phyloP scores from a whole-genome alignment of 2,329 filamentous ascomycete species.

The Neocatenulostroma microsporum region DNA sequence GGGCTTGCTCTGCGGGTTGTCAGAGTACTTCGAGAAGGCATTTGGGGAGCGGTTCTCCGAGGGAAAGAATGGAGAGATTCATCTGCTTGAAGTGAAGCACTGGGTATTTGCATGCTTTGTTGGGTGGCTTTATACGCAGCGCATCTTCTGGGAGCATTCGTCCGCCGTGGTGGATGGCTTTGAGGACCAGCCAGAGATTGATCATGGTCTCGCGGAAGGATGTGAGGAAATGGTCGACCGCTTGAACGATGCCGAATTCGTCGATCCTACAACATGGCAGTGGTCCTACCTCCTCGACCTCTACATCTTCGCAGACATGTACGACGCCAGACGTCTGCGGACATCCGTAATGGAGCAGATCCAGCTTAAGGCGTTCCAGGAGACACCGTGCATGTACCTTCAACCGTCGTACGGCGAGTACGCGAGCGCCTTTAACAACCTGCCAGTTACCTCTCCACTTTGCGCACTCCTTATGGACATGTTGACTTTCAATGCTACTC shows the following conservation, averaged over 20 bases:
- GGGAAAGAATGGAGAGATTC: constrained; percentile 1
- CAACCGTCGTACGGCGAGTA: no score
- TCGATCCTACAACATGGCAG: not conserved
- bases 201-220: no score
- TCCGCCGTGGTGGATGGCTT: no score
- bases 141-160: not conserved
- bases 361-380: not conserved
- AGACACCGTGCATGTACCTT: no score
- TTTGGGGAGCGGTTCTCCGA: constrained; percentile 7
- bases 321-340: not conserved
- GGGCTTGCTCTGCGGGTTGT: constrained; percentile 9
- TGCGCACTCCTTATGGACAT: no score
- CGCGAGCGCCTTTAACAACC: no score
- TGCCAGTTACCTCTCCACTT: no score
- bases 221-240: no score
- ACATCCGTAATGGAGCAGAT: not conserved
- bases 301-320: not conserved
- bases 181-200: no score
- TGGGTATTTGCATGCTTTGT: constrained; percentile 2
- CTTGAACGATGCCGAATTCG: no score
- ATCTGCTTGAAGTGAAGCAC: constrained; percentile 4
- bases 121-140: not conserved
- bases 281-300: not conserved
- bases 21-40: constrained; percentile 10
- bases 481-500: no score